These are phyloP conservation scores for Cryptococcus jaspeensis DNA, from an alignment of 1,284 basidiomycete species.

Conservation along the genomic window DNA sequence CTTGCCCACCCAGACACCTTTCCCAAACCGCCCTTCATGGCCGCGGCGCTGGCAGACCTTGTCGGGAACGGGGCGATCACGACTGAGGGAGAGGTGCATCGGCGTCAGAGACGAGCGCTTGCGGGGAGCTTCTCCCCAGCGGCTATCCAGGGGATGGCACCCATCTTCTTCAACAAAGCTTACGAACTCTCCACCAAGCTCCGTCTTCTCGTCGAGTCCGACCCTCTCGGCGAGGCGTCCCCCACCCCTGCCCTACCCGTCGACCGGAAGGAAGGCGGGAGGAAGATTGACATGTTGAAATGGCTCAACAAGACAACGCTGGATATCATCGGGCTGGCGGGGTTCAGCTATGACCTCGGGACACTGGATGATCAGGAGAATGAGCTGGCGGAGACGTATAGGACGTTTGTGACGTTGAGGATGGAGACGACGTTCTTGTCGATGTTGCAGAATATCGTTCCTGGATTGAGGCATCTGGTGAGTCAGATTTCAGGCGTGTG, in stretches of 20 bases:
- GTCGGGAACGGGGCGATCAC: conserved; percentile 46
- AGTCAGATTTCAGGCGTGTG: too few species aligned
- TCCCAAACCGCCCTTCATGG: conserved; percentile 67
- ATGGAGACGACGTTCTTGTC: too few species aligned
- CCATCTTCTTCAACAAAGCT: conserved; percentile 65
- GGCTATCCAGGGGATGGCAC: conserved; percentile 37
- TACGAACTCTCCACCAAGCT: conserved; percentile 54
- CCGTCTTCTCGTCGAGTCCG: conserved; percentile 16
- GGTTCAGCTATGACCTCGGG: conserved; percentile 66
- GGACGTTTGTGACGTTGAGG: conserved; percentile 31
- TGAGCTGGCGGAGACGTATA: conserved; percentile 41
- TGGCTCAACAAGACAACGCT: conserved; percentile 66
- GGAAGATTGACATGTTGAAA: conserved; percentile 59
- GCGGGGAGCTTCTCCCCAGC: conserved; percentile 49
- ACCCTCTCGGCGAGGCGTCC: conserved; percentile 7
- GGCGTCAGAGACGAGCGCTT: conserved; percentile 54
- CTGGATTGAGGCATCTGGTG: too few species aligned
- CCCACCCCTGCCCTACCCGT: conserved; percentile 21
- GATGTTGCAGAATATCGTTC: conserved; percentile 59
- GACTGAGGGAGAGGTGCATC: conserved; percentile 55
- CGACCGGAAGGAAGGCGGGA: conserved; percentile 18
- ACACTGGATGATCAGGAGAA: conserved; percentile 30
- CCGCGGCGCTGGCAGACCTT: conserved; percentile 61
- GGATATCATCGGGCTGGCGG: conserved; percentile 69
- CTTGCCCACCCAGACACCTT: conserved; percentile 62